phyloP scores from a whole-genome alignment of 805 yeast species.

The Candida nanaspora region DNA sequence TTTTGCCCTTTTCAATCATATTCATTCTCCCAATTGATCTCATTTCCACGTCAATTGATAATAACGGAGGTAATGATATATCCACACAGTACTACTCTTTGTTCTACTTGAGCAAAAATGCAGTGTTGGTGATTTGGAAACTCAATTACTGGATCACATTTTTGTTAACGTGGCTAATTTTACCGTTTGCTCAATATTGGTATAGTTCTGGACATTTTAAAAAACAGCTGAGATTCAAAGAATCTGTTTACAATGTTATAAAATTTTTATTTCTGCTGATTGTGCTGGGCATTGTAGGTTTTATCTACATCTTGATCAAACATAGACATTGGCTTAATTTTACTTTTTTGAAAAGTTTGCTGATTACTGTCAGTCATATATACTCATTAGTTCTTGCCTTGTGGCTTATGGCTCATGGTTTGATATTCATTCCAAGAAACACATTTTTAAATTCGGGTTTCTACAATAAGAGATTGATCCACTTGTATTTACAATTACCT shows the following conservation, averaged over 20 bases:
- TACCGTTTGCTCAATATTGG: constrained; percentile 70
- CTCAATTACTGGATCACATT: constrained; percentile 77
- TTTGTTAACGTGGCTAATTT: constrained; percentile 65
- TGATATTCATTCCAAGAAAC: constrained; percentile 56
- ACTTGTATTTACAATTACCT: constrained; percentile 47
- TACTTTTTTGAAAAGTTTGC: constrained; percentile 53
- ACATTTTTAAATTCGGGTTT: constrained; percentile 16
- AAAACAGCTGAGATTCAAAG: constrained; percentile 37
- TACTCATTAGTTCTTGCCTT: constrained; percentile 68
- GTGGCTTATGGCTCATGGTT: constrained; percentile 83
- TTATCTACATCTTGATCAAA: constrained; percentile 49
- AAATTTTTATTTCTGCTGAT: constrained; percentile 56
- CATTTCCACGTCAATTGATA: constrained; percentile 37
- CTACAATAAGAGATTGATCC: constrained; percentile 22
- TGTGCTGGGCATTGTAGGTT: constrained; percentile 42
- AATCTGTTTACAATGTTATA: constrained; percentile 50
- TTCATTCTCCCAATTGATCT: constrained; percentile 72
- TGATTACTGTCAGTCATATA: constrained; percentile 71
- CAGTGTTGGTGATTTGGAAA: constrained; percentile 60
- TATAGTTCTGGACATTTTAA: constrained; percentile 63
- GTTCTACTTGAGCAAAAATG: constrained; percentile 38
- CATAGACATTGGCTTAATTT: constrained; percentile 22
- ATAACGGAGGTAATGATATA: constrained; percentile 20
- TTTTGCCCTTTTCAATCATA: constrained; percentile 68
- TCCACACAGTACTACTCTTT: constrained; percentile 21